phyloP scores from a whole-genome alignment of 352 stramenopile species.

The Aphanomyces astaci region DNA sequence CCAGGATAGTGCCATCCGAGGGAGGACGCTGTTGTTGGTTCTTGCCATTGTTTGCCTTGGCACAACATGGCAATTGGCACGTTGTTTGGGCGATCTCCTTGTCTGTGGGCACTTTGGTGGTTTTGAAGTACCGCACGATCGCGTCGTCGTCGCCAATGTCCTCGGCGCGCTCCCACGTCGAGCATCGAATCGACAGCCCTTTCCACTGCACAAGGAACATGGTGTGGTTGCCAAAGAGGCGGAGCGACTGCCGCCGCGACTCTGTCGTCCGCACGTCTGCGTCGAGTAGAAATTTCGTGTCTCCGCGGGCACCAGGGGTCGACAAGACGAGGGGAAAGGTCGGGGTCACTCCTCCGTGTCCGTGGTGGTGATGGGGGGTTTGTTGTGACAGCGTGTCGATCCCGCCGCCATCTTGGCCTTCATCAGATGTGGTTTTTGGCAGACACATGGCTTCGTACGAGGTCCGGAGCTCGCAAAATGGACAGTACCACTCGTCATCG shows the following conservation, averaged over 20 bases:
- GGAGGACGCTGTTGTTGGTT: no score
- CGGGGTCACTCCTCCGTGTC: not conserved
- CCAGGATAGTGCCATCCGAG: no score
- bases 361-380: not conserved
- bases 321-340: conserved; percentile 49
- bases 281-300: conserved; percentile 63
- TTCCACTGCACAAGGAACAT: conserved; percentile 87
- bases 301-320: conserved; percentile 34
- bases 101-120: conserved; percentile 66
- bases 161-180: conserved; percentile 80
- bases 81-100: conserved; percentile 79
- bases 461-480: conserved; percentile 51
- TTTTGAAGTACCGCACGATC: conserved; percentile 85
- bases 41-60: conserved; percentile 62
- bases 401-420: conserved; percentile 4
- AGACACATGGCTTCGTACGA: conserved; percentile 34
- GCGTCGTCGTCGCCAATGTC: conserved; percentile 85
- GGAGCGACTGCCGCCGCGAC: not conserved
- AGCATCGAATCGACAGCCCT: conserved; percentile 74
- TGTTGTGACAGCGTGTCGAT: conserved; percentile 8
- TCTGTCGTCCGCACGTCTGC: conserved; percentile 9
- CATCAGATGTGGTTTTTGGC: no score
- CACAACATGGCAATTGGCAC: conserved; percentile 79
- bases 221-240: conserved; percentile 31
- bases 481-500: conserved; percentile 77